Conservation (phyloP, 1,284 basidiomycete species). For the Boletus austroedulis region DNA sequence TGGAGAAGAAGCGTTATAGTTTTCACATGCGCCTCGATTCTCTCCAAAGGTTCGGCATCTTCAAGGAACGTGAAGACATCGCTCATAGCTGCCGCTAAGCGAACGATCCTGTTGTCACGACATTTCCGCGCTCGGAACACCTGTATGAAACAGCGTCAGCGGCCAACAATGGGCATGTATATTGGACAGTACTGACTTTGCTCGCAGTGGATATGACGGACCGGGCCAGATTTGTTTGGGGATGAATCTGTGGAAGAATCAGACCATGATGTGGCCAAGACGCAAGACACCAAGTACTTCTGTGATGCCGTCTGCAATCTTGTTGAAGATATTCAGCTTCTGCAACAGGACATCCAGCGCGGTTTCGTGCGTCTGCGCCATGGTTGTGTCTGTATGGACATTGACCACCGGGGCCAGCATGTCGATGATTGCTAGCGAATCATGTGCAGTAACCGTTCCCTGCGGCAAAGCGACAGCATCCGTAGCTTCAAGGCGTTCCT, state of each 20-base stretch:
- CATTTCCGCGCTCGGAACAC: neutral
- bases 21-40: too few relatives aligned
- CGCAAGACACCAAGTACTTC: neutral
- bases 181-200: neutral
- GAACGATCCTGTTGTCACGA: neutral
- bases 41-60: too few relatives aligned
- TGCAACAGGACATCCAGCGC: neutral
- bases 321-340: neutral
- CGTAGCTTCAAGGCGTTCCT: neutral
- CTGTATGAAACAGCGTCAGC: neutral
- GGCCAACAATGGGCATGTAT: neutral
- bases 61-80: neutral
- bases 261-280: neutral
- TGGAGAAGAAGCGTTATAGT: too few relatives aligned
- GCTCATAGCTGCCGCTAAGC: neutral
- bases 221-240: neutral
- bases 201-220: neutral
- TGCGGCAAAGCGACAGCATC: neutral
- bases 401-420: neutral
- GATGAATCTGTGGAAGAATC: neutral
- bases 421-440: neutral
- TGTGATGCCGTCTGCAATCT: neutral
- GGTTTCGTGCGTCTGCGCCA: neutral
- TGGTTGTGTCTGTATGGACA: neutral
- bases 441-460: neutral